Evolutionary conservation across 345 rosid genomes (phyloP).

Genomic region (Arabidopsis thaliana): TAIR10.1 NC_003076.8:8905001-8905500

Average conservation of each 20-base stretch:
- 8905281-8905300: background rate
- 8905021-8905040: constrained; percentile 61
- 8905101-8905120: constrained; percentile 3
- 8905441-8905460: constrained; percentile 14
- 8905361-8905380: constrained; percentile 41
- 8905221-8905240: constrained; percentile 47
- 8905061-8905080: constrained; percentile 24
- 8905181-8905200: constrained; percentile 66
- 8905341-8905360: constrained; percentile 59
- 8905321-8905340: constrained; percentile 59
- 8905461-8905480: constrained; percentile 13
- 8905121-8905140: constrained; percentile 65
- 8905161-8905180: constrained; percentile 58
- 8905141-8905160: constrained; percentile 57
- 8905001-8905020: constrained; percentile 87
- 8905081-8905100: background rate
- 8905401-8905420: constrained; percentile 59
- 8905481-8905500: constrained; percentile 8
- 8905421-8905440: constrained; percentile 73
- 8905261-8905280: constrained; percentile 1
- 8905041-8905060: constrained; percentile 53
- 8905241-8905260: constrained; percentile 11
- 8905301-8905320: constrained; percentile 71
- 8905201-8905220: constrained; percentile 61
- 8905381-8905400: constrained; percentile 66